phyloP scores from a whole-genome alignment of 768 basidiomycete species.

The Mycena vitilis region DNA sequence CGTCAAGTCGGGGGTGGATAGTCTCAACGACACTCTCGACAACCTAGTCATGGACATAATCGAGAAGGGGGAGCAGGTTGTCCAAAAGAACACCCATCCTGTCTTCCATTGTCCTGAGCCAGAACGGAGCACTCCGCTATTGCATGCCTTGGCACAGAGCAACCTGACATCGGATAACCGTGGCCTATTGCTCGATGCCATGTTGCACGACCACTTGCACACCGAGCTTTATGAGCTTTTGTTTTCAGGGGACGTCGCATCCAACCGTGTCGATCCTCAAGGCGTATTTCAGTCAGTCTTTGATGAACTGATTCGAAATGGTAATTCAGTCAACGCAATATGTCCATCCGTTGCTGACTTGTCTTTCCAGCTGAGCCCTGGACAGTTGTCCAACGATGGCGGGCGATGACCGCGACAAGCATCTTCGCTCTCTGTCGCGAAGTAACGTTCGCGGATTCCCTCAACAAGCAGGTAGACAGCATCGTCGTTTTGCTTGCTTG shows the following conservation, averaged over 20 bases:
- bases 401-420: slow-evolving; percentile 24
- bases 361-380: slow-evolving; percentile 21
- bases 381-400: slow-evolving; percentile 34
- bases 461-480: background rate
- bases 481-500: slow-evolving; percentile 13
- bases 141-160: slow-evolving; percentile 13
- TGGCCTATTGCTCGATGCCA: slow-evolving; percentile 36
- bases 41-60: slow-evolving; percentile 22
- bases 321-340: background rate
- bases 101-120: background rate
- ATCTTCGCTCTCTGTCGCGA: background rate
- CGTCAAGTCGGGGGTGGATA: slow-evolving; percentile 27
- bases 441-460: background rate
- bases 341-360: background rate
- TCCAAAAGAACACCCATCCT: background rate
- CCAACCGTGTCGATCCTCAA: background rate
- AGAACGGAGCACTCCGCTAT: background rate
- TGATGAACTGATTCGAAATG: slow-evolving; percentile 5
- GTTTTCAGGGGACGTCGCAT: slow-evolving; percentile 22
- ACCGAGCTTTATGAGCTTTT: slow-evolving; percentile 17
- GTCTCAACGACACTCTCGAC: slow-evolving; percentile 35
- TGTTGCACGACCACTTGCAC: slow-evolving; percentile 26
- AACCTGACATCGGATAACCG: slow-evolving; percentile 24
- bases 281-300: background rate
- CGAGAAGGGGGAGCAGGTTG: slow-evolving; percentile 20